Evolutionary conservation across 2,329 filamentous ascomycete genomes (phyloP).

Genomic region (Macrophomina tecta): DNA sequence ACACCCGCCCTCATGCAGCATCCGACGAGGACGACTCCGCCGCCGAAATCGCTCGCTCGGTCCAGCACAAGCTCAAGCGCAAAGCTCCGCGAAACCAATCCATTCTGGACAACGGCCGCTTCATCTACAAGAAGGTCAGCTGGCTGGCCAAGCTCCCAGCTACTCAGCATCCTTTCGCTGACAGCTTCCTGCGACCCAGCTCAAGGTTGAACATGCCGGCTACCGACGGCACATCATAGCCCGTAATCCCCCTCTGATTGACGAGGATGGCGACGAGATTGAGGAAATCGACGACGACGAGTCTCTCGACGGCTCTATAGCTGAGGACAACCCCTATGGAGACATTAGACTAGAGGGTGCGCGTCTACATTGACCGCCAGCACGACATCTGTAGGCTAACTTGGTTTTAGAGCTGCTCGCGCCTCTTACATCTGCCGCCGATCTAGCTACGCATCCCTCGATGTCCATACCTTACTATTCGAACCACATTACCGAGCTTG

Average conservation of each 20-base stretch:
- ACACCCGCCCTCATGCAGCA: slow-evolving; percentile 51
- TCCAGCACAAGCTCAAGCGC: slow-evolving; percentile 74
- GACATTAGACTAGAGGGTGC: slow-evolving; percentile 73
- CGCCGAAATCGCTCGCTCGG: slow-evolving; percentile 71
- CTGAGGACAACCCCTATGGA: slow-evolving; percentile 74
- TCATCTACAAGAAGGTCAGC: slow-evolving; percentile 73
- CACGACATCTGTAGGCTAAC: slow-evolving; percentile 35
- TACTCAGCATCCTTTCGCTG: not conserved
- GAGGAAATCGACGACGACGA: slow-evolving; percentile 75
- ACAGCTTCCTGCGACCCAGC: slow-evolving; percentile 34
- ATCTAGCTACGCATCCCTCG: slow-evolving; percentile 75
- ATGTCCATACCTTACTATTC: slow-evolving; percentile 77
- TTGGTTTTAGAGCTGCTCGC: slow-evolving; percentile 68
- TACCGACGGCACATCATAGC: slow-evolving; percentile 75
- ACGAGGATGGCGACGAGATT: slow-evolving; percentile 79
- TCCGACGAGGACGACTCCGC: slow-evolving; percentile 75
- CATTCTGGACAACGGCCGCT: slow-evolving; percentile 56
- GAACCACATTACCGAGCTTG: slow-evolving; percentile 73
- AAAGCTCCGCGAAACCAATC: slow-evolving; percentile 55
- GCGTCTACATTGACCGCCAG: slow-evolving; percentile 1
- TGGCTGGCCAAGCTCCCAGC: not conserved
- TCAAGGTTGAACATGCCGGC: slow-evolving; percentile 77
- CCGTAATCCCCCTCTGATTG: slow-evolving; percentile 73
- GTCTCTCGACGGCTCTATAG: slow-evolving; percentile 55
- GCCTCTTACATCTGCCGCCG: slow-evolving; percentile 75